Evolutionary conservation across 768 basidiomycete genomes (phyloP), one percentile per base, ranked within the genome.

Genomic region (Leccinum ochraceum): DNA sequence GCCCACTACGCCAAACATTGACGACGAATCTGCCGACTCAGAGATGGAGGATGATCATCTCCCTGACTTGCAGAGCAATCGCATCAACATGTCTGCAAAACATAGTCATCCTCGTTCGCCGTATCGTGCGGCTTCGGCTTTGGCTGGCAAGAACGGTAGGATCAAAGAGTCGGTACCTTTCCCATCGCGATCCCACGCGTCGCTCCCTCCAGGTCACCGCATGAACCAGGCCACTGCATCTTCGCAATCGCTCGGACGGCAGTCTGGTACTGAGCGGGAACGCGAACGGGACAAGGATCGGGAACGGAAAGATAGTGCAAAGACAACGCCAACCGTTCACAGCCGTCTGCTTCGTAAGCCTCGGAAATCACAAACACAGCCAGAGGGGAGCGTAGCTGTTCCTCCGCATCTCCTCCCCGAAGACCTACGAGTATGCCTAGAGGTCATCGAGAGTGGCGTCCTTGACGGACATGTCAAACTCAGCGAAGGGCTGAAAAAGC

Each of bases 381-480:
- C 80, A 1, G 79, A 84, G 42, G 72, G 75, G 24, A 67, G 69
- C 46, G 81, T 81, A 49, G 80, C 84, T 6, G 79, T 93, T 17
- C 81, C 89, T 6, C 90, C 92, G 0, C 87, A 88, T 69, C 86
- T 89, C 58, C 74, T 99, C 7, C 96, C 97, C 6, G 92, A 94
- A 53, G 95, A 95, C 69, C 71, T 99, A 52, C 84, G 88, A 54
- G 81, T 85, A 66, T 95, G 95, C 67, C 77, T 98, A 7, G 90
- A 94, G 71, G 91, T 94, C 13, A 86, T 96, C 46, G 88, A 94
- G 67, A 83, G 85, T 37, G 90, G 92, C 26, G 92, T 98, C 50
- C 80, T 97, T 56, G 88, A 92, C 46, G 96, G 97, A 2, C 97
- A 99, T 74, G 81, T 89, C 66, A 84, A 87, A 65, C 81, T 99